Percentiles rank a stretch among this genome's conserved stretches.
phyloP scores from a whole-genome alignment of 2,329 filamentous ascomycete species.

The Apiospora sp. region DNA sequence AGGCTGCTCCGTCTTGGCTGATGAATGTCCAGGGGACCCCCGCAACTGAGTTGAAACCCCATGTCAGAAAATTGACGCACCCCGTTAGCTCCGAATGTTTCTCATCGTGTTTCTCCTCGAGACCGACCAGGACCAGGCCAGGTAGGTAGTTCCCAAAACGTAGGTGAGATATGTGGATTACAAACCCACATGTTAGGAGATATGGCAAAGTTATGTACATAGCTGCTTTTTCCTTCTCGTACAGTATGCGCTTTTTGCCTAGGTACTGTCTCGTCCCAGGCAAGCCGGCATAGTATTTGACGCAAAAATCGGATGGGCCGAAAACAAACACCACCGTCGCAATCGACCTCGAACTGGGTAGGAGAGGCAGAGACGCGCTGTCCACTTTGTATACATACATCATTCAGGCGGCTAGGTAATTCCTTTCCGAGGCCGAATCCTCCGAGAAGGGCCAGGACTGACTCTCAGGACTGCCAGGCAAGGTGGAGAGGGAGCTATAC shows the following conservation, averaged over 20 bases:
- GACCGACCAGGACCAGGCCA: not conserved
- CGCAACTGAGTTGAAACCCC: slow-evolving; percentile 12
- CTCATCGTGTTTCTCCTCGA: slow-evolving; percentile 6
- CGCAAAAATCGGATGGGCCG: not conserved
- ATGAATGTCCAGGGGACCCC: slow-evolving; percentile 6
- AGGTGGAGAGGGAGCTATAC: slow-evolving; percentile 3
- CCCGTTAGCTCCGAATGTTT: slow-evolving; percentile 3
- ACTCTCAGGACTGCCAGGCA: not conserved
- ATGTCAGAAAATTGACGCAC: slow-evolving; percentile 22
- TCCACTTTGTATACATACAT: not conserved
- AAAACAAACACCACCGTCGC: not conserved
- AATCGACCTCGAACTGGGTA: not conserved
- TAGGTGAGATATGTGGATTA: not conserved
- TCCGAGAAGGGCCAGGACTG: slow-evolving; percentile 1
- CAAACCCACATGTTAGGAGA: not conserved
- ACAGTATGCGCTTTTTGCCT: not conserved
- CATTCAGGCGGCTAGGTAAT: slow-evolving; percentile 2
- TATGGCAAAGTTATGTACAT: not conserved
- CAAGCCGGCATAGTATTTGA: too few species aligned
- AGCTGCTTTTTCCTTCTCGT: not conserved
- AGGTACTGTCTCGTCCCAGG: not conserved
- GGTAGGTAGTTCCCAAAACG: not conserved
- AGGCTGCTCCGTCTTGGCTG: slow-evolving; percentile 24
- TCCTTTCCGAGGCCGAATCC: not conserved
- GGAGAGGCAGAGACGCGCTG: not conserved